Percentiles rank a stretch among this genome's conserved stretches.
phyloP scores from a whole-genome alignment of 345 rosid species.

The Eucalyptus rudis region DNA sequence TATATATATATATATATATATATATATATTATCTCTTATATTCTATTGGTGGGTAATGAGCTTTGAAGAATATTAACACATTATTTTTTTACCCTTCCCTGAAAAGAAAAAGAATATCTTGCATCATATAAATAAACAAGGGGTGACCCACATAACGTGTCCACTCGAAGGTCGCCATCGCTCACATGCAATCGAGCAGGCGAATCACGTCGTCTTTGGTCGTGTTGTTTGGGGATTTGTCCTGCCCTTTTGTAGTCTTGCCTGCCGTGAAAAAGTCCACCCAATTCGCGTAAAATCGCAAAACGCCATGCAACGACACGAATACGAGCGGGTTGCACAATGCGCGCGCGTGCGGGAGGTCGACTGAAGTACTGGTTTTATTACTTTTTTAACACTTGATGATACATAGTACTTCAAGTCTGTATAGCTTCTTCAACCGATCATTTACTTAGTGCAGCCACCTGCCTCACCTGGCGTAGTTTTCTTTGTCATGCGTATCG shows the following conservation, averaged over 20 bases:
- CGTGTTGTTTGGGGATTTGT: not conserved
- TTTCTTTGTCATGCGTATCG: not conserved
- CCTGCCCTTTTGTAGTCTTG: not conserved
- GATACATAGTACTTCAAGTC: not conserved
- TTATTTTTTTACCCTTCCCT: not conserved
- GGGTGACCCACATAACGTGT: not conserved
- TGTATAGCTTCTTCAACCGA: not conserved
- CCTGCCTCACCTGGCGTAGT: not conserved
- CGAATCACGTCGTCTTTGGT: constrained; percentile 8
- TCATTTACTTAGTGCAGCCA: not conserved
- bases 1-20: not conserved
- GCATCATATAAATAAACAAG: not conserved
- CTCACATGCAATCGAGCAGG: constrained; percentile 15
- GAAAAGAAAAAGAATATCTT: not conserved
- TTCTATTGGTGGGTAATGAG: not conserved
- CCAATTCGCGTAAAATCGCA: not conserved
- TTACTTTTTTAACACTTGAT: not conserved
- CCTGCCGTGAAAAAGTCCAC: not conserved
- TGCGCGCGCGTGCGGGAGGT: not conserved
- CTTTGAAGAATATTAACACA: not conserved
- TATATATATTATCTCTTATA: too few species aligned
- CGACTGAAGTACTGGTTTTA: not conserved
- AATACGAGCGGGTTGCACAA: not conserved
- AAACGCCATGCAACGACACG: not conserved
- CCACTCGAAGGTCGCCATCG: constrained; percentile 13